Percentiles rank a stretch among this genome's conserved stretches.
These are phyloP conservation scores for Fusarium globosum DNA, from an alignment of 2,329 filamentous ascomycete genomes.

Conservation along the genomic window DNA sequence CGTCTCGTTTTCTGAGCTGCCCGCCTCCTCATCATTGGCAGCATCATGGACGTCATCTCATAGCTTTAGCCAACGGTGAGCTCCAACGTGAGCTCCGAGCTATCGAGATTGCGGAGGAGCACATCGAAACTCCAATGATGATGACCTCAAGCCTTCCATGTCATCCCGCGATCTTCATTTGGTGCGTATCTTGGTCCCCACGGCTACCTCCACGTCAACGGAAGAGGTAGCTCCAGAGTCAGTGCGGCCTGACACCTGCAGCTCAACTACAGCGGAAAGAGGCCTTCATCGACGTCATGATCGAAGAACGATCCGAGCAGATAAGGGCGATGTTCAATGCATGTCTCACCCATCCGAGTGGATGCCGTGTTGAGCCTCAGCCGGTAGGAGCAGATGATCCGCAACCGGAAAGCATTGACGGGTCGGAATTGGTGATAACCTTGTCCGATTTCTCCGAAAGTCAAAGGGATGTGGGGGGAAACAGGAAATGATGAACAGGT, in stretches of 20 bases:
- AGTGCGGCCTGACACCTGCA: background rate
- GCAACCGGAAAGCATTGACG: constrained; percentile 15
- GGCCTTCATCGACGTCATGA: constrained; percentile 20
- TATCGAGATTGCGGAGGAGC: background rate
- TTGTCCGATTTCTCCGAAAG: constrained; percentile 17
- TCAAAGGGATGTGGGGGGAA: background rate
- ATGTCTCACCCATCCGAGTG: constrained; percentile 17
- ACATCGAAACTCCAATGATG: background rate
- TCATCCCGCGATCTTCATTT: constrained; percentile 38
- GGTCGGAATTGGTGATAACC: constrained; percentile 3
- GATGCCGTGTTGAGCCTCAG: constrained; percentile 21
- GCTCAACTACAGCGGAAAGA: constrained; percentile 24
- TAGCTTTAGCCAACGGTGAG: constrained; percentile 8
- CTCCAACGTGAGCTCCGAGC: background rate
- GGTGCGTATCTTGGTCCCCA: constrained; percentile 4
- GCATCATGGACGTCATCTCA: constrained; percentile 33
- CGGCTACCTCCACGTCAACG: constrained; percentile 15
- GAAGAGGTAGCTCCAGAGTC: background rate
- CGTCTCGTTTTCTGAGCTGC: background rate
- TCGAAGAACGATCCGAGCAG: background rate
- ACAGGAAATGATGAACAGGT: constrained; percentile 21
- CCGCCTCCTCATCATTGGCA: constrained; percentile 19
- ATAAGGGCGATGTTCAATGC: background rate
- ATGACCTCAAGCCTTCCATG: constrained; percentile 35
- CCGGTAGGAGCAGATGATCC: background rate